Percentiles rank a stretch among this genome's conserved stretches.
phyloP scores from a whole-genome alignment of 2,329 filamentous ascomycete species.

The Ophiostoma populinum region DNA sequence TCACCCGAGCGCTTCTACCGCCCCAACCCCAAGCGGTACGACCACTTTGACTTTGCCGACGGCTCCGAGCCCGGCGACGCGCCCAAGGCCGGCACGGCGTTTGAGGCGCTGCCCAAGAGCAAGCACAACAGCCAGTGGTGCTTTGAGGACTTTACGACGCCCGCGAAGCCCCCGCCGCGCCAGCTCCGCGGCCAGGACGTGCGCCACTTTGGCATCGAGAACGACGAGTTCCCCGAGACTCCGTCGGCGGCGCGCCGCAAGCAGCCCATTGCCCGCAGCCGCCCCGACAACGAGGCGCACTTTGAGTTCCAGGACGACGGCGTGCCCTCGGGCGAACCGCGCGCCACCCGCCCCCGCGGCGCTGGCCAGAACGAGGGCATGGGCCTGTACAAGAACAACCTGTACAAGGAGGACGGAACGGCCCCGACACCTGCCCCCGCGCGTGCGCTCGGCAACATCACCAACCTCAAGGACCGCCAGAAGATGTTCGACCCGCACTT shows the following conservation, averaged over 20 bases:
- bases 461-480: conserved; percentile 53
- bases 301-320: conserved; percentile 72
- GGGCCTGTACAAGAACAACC: conserved; percentile 60
- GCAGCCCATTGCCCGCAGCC: conserved; percentile 45
- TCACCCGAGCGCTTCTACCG: conserved; percentile 33
- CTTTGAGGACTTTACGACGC: conserved; percentile 77
- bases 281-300: conserved; percentile 65
- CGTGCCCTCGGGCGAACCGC: conserved; percentile 33
- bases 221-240: conserved; percentile 39
- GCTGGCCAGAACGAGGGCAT: conserved; percentile 49
- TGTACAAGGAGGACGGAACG: conserved; percentile 43
- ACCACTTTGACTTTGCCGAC: conserved; percentile 71
- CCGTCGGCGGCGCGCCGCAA: conserved; percentile 29
- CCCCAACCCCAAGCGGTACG: conserved; percentile 62
- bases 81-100: conserved; percentile 23
- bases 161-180: conserved; percentile 54
- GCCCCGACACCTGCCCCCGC: conserved; percentile 20
- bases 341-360: conserved; percentile 29
- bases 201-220: conserved; percentile 64
- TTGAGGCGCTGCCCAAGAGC: conserved; percentile 28
- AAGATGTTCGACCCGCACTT: conserved; percentile 71
- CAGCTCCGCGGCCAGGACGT: conserved; percentile 46
- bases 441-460: conserved; percentile 44
- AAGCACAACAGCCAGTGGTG: conserved; percentile 67
- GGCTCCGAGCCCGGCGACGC: conserved; percentile 35